Evolutionary conservation across 2,329 filamentous ascomycete species (phyloP), one percentile per base, ranked within the genome.

Genomic region (Colletotrichum navitas): DNA sequence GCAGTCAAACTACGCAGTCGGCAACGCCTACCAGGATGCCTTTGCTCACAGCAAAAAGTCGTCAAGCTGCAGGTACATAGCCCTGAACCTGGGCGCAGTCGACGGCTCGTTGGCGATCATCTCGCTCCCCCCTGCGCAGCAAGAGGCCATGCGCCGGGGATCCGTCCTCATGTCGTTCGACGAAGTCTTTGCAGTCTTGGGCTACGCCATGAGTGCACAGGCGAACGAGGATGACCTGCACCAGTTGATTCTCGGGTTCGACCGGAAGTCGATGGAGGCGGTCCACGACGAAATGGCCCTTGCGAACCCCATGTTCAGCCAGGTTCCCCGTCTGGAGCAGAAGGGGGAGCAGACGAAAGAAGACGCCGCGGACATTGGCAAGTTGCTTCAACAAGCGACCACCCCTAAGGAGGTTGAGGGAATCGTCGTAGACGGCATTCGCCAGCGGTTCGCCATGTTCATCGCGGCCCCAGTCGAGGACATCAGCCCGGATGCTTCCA

Each of bases 11-110:
- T 74, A 74, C 29, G 73, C 67, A 7, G 73, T 71, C 29, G 81
- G 78, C 12, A 77, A 78, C 56, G 72, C 76, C 18, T 83, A 78
- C 74, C 79, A 82, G 60, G 81, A 83, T 69, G 77, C 76, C 1
- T 69, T 69, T 24, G 61, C 66, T 3, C 39, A 24, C 0, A 29
- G 32, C 24, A 29, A 73, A 14, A 45, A 32, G n/a, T 14, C 11
- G 21, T 12, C 43, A 4, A 32, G 34, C 18, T 41, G 29, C 58
- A 74, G 72, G 43, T 73, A 70, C 59, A 72, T 77, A 8, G 65
- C 76, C 5, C 58, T 78, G 56, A 74, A 77, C 60, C 54, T 77
- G 2, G 74, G 74, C 29, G 47, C 58, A 7, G 71, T 78, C 32
- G 70, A 64, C n/a, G 74, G 68, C 18, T 74, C 75, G 11, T 70